Evolutionary conservation across 2,329 filamentous ascomycete species (phyloP).

Genomic region (Fusarium aywerte): DNA sequence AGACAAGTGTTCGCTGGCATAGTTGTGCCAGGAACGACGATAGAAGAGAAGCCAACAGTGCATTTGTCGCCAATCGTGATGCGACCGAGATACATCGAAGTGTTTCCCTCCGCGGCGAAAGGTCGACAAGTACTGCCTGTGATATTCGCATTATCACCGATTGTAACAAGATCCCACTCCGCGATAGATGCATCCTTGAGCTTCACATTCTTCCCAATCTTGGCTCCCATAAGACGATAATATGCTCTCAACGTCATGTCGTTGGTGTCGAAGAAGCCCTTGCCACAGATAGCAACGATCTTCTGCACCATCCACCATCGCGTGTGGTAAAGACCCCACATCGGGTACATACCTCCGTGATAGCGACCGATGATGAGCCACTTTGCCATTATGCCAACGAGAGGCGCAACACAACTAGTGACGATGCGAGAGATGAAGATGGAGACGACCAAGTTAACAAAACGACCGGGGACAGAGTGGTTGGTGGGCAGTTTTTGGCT

Average conservation of each 20-base stretch:
- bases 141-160: neutral
- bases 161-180: neutral
- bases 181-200: neutral
- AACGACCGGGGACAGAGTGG: neutral
- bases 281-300: neutral
- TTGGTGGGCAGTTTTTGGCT: conserved; percentile 10
- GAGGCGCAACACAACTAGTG: neutral
- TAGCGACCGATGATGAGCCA: conserved; percentile 17
- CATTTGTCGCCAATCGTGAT: neutral
- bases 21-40: neutral
- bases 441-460: conserved; percentile 1
- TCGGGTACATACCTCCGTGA: neutral
- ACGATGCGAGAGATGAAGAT: conserved; percentile 1
- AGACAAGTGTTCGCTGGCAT: conserved; percentile 8
- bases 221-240: conserved; percentile 9
- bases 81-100: conserved; percentile 17
- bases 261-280: neutral
- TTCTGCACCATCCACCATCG: conserved; percentile 23
- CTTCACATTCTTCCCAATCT: neutral
- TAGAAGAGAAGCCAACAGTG: neutral
- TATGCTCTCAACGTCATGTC: neutral
- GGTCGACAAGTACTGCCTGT: neutral
- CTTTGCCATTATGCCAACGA: neutral
- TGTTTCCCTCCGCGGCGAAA: conserved; percentile 11
- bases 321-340: conserved; percentile 21